phyloP scores from a whole-genome alignment of 805 yeast genomes.

The Metschnikowia matae region DNA sequence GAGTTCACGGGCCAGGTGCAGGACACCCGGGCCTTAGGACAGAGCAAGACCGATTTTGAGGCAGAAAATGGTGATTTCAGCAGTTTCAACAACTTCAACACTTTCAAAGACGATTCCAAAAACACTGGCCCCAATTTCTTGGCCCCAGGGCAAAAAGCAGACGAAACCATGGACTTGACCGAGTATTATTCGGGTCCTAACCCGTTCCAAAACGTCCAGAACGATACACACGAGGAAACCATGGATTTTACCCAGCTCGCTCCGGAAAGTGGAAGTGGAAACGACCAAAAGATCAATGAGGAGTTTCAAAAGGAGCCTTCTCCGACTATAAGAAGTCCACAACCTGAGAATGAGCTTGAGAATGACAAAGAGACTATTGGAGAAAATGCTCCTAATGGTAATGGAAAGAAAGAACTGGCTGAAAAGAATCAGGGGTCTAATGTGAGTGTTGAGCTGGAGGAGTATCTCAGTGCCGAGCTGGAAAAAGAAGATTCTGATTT shows the following conservation, averaged over 20 bases:
- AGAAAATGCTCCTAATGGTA: too few relatives aligned
- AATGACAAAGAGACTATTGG: background rate
- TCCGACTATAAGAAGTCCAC: too few relatives aligned
- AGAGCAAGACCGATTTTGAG: background rate
- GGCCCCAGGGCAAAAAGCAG: background rate
- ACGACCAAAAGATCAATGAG: too few relatives aligned
- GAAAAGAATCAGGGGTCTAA: background rate
- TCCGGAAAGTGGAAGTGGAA: background rate
- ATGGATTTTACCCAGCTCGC: conserved; percentile 13
- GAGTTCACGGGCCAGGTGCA: conserved; percentile 12
- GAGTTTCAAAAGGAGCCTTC: background rate
- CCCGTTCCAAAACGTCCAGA: background rate
- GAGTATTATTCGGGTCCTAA: background rate
- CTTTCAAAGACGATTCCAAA: background rate
- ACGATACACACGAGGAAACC: conserved; percentile 9
- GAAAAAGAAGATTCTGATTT: background rate
- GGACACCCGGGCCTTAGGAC: background rate
- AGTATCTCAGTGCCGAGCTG: background rate
- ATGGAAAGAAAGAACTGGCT: too few relatives aligned
- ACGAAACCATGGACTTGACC: conserved; percentile 12
- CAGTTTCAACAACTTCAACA: background rate
- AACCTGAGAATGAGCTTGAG: too few relatives aligned
- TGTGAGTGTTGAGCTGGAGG: background rate
- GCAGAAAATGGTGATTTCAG: too few relatives aligned
- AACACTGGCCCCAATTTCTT: too few relatives aligned